A percentile compares a stretch with the other conserved stretches of the same genome.
Evolutionary conservation across 1,139 yeast species (phyloP).

Genomic region (Candida albicans): DNA sequence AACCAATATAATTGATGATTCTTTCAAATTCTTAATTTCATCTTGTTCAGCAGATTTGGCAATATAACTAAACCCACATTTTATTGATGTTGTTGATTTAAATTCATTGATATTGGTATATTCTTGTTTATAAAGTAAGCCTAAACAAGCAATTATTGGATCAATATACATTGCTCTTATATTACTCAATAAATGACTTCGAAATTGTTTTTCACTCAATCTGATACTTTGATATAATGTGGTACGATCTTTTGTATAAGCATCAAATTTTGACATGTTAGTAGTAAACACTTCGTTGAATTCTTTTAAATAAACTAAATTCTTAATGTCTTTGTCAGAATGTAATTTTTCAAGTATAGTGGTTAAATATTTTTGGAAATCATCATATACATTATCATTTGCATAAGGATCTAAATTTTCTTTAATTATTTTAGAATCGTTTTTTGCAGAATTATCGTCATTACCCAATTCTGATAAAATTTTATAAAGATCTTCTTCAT

Average conservation of each 20-base stretch:
- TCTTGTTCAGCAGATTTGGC: slow-evolving; percentile 7
- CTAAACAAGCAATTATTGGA: slow-evolving; percentile 40
- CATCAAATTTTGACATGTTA: slow-evolving; percentile 21
- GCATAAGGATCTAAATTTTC: slow-evolving; percentile 14
- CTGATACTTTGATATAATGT: slow-evolving; percentile 9
- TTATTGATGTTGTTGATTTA: slow-evolving; percentile 28
- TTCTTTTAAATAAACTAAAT: slow-evolving; percentile 39
- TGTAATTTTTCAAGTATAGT: slow-evolving; percentile 24
- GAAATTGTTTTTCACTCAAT: slow-evolving; percentile 35
- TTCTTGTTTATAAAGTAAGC: slow-evolving; percentile 32
- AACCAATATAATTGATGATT: slow-evolving; percentile 13
- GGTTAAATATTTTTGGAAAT: slow-evolving; percentile 36
- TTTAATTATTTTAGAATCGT: slow-evolving; percentile 2
- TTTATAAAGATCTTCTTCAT: slow-evolving; percentile 14
- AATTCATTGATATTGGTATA: slow-evolving; percentile 33
- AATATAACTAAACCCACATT: slow-evolving; percentile 14
- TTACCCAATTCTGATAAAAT: slow-evolving; percentile 16
- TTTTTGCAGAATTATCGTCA: slow-evolving; percentile 6
- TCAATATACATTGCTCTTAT: slow-evolving; percentile 40
- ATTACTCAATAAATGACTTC: slow-evolving; percentile 36
- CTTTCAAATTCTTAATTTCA: slow-evolving; percentile 10
- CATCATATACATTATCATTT: slow-evolving; percentile 33
- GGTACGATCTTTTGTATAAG: slow-evolving; percentile 9
- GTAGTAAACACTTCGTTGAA: slow-evolving; percentile 33
- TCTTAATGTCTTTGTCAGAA: slow-evolving; percentile 24